A percentile compares a stretch with the other conserved stretches of the same genome.
These are phyloP conservation scores for Nigrospora osmanthi DNA, from an alignment of 2,329 filamentous ascomycete species.

Conservation along the genomic window DNA sequence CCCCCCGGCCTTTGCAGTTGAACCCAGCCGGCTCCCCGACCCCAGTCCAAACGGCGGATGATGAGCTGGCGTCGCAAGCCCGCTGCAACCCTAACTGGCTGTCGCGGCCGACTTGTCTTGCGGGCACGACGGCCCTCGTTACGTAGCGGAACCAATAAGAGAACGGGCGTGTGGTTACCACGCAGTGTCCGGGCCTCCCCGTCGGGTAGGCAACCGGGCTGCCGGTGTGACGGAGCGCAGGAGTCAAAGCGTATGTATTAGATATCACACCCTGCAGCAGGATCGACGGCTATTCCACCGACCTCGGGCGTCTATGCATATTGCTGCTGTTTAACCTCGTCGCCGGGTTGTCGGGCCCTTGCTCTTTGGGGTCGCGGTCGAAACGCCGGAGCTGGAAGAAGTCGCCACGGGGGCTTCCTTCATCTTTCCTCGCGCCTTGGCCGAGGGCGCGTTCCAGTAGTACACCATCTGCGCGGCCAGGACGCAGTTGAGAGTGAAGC, in stretches of 20 bases:
- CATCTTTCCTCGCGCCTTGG: constrained; percentile 30
- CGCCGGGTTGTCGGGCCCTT: constrained; percentile 34
- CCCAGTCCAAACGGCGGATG: too few relatives aligned
- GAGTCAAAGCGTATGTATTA: background rate
- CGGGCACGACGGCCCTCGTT: too few relatives aligned
- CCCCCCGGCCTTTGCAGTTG: too few relatives aligned
- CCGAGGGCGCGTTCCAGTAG: constrained; percentile 77
- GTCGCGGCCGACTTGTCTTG: too few relatives aligned
- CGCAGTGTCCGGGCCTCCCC: too few relatives aligned
- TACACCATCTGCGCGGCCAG: constrained; percentile 87
- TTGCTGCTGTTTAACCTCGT: constrained; percentile 22
- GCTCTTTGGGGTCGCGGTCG: constrained; percentile 22
- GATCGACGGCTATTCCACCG: background rate
- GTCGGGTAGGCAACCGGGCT: too few relatives aligned
- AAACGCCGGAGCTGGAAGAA: constrained; percentile 14
- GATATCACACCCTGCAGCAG: background rate
- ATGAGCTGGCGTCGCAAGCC: too few relatives aligned
- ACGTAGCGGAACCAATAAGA: too few relatives aligned
- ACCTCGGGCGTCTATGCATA: background rate
- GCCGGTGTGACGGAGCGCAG: too few relatives aligned
- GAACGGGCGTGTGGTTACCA: too few relatives aligned
- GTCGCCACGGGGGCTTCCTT: constrained; percentile 21
- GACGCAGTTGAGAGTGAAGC: constrained; percentile 81
- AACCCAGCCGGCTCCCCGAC: too few relatives aligned
- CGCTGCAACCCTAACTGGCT: too few relatives aligned